These are phyloP conservation scores for Suhomyces canberraensis DNA, from an alignment of 805 yeast genomes.

Conservation along the genomic window DNA sequence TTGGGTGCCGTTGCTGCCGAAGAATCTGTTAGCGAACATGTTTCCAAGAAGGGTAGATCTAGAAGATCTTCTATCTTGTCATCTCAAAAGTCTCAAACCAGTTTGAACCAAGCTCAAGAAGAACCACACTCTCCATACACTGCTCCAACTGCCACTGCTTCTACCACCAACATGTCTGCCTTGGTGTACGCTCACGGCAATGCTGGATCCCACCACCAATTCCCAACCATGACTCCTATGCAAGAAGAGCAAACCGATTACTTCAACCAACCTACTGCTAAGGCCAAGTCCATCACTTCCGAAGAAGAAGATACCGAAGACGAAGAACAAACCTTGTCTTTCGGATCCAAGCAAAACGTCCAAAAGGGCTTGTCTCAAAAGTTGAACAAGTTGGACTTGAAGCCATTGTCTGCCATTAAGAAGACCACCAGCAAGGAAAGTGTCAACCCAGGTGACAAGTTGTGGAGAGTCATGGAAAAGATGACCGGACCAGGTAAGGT, in stretches of 20 bases:
- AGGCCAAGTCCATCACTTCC: not conserved
- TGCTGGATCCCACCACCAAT: slow-evolving; percentile 26
- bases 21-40: slow-evolving; percentile 45
- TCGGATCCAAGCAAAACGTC: slow-evolving; percentile 55
- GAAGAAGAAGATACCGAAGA: slow-evolving; percentile 37
- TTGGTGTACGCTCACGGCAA: slow-evolving; percentile 38
- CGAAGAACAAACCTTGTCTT: slow-evolving; percentile 51
- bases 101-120: slow-evolving; percentile 19
- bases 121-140: slow-evolving; percentile 67
- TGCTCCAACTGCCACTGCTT: slow-evolving; percentile 76
- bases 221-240: slow-evolving; percentile 37
- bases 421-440: slow-evolving; percentile 11
- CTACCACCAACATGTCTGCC: slow-evolving; percentile 54
- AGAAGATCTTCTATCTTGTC: slow-evolving; percentile 33
- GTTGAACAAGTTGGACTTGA: slow-evolving; percentile 33
- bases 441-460: slow-evolving; percentile 49
- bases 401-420: slow-evolving; percentile 36
- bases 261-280: slow-evolving; percentile 30
- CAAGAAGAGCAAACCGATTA: slow-evolving; percentile 38
- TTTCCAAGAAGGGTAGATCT: slow-evolving; percentile 29
- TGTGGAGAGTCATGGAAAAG: slow-evolving; percentile 85
- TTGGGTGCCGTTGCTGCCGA: slow-evolving; percentile 93
- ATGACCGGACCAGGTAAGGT: slow-evolving; percentile 83
- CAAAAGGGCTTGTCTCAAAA: slow-evolving; percentile 52
- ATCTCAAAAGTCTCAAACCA: slow-evolving; percentile 28